Conservation (phyloP, 2,329 filamentous ascomycete species). For the Colletotrichum limetticola region DNA sequence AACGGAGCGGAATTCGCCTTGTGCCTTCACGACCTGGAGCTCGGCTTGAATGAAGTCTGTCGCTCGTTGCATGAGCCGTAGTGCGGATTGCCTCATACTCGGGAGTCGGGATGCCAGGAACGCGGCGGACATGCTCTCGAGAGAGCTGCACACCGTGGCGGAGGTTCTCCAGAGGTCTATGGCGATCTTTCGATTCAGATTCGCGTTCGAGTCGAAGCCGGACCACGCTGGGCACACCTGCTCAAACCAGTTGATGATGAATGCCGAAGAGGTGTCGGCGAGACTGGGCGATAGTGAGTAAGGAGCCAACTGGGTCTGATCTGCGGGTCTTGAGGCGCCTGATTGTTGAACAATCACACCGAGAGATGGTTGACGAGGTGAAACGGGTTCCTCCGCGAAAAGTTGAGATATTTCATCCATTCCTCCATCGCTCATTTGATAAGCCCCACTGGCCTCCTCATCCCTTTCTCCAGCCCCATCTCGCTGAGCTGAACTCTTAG, state of each 20-base stretch:
- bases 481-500: neutral
- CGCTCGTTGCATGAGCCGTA: slow-evolving; percentile 47
- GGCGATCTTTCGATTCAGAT: slow-evolving; percentile 51
- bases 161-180: slow-evolving; percentile 49
- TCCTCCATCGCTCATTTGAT: neutral
- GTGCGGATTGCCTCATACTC: slow-evolving; percentile 47
- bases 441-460: neutral
- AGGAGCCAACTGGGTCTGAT: slow-evolving; percentile 24
- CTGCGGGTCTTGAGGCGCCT: neutral
- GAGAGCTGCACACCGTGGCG: slow-evolving; percentile 48
- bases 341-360: neutral
- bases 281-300: slow-evolving; percentile 34
- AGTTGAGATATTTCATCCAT: neutral
- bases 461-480: neutral
- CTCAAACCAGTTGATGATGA: slow-evolving; percentile 52
- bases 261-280: slow-evolving; percentile 44
- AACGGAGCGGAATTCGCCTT: slow-evolving; percentile 37
- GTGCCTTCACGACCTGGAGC: slow-evolving; percentile 41
- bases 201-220: slow-evolving; percentile 50
- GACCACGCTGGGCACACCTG: slow-evolving; percentile 54
- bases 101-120: slow-evolving; percentile 48
- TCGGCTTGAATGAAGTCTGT: slow-evolving; percentile 48
- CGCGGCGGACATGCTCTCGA: slow-evolving; percentile 54
- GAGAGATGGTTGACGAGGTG: neutral
- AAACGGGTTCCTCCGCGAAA: neutral